Percentiles rank a stretch among this genome's conserved stretches.
phyloP scores from a whole-genome alignment of 2,329 filamentous ascomycete genomes.

The Colletotrichum sojae region DNA sequence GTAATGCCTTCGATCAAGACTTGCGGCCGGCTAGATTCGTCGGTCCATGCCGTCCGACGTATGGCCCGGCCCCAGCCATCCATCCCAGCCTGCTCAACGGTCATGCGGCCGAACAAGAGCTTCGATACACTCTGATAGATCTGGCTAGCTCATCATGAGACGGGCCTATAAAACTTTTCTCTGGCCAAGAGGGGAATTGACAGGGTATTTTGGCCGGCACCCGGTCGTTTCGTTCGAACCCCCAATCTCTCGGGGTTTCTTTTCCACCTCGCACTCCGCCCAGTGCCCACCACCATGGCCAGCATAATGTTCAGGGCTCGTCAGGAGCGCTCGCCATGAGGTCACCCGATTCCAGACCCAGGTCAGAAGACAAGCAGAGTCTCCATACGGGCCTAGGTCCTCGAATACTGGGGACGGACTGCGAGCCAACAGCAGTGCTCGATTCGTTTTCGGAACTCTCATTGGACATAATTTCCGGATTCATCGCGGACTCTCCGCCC shows the following conservation, averaged over 20 bases:
- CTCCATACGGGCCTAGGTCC: conserved; percentile 10
- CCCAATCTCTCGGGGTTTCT: conserved; percentile 14
- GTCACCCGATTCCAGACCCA: conserved; percentile 11
- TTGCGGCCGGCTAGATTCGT: conserved; percentile 22
- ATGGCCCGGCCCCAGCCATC: conserved; percentile 18
- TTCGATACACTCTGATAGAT: conserved; percentile 36
- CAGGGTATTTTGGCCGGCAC: conserved; percentile 24
- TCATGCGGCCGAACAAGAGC: conserved; percentile 19
- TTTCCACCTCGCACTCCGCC: not conserved
- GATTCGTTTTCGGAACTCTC: conserved; percentile 43
- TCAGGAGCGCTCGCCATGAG: conserved; percentile 3
- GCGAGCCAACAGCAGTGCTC: conserved; percentile 50
- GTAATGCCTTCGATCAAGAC: conserved; percentile 8
- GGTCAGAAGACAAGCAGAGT: conserved; percentile 21
- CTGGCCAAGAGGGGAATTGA: not conserved
- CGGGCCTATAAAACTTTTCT: conserved; percentile 17
- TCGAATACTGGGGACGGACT: not conserved
- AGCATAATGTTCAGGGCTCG: not conserved
- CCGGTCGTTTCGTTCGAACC: conserved; percentile 13
- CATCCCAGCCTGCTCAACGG: conserved; percentile 15
- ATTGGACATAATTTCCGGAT: conserved; percentile 57
- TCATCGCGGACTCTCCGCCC: conserved; percentile 47
- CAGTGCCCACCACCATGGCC: conserved; percentile 8
- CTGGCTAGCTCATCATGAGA: conserved; percentile 33
- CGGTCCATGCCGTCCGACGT: conserved; percentile 17